These are phyloP conservation scores for Monosporozyma unispora DNA, from an alignment of 805 yeast species.

Conservation along the genomic window DNA sequence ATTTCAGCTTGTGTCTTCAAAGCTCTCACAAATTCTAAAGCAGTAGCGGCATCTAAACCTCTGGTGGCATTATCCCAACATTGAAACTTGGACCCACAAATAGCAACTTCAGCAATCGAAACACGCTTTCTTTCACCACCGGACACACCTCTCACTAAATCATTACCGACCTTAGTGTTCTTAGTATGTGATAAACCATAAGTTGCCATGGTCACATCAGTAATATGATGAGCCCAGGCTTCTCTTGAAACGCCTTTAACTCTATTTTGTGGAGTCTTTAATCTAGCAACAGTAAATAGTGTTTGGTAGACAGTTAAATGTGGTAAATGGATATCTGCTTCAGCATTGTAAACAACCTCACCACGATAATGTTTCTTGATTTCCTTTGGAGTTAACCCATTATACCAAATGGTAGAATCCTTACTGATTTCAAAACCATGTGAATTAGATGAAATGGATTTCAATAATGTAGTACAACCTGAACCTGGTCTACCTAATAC, in stretches of 20 bases:
- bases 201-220: slow-evolving; percentile 44
- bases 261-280: slow-evolving; percentile 56
- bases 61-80: slow-evolving; percentile 81
- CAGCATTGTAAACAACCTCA: slow-evolving; percentile 64
- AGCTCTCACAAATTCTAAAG: slow-evolving; percentile 62
- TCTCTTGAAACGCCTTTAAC: slow-evolving; percentile 51
- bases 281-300: slow-evolving; percentile 49
- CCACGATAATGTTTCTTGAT: slow-evolving; percentile 50
- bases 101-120: slow-evolving; percentile 68
- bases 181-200: slow-evolving; percentile 55
- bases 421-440: slow-evolving; percentile 46
- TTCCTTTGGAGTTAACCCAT: slow-evolving; percentile 45
- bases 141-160: slow-evolving; percentile 61
- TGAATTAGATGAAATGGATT: slow-evolving; percentile 49
- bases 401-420: slow-evolving; percentile 41
- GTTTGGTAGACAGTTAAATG: slow-evolving; percentile 61
- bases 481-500: slow-evolving; percentile 72
- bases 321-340: slow-evolving; percentile 59
- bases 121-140: slow-evolving; percentile 86
- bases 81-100: slow-evolving; percentile 53
- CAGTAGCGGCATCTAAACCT: slow-evolving; percentile 80
- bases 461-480: slow-evolving; percentile 64
- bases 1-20: slow-evolving; percentile 53
- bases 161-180: slow-evolving; percentile 53
- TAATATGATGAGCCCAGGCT: slow-evolving; percentile 43